Percentiles rank a stretch among this genome's conserved stretches.
These are phyloP conservation scores for Pestalotiopsis sp. DNA, from an alignment of 2,329 filamentous ascomycete species.

Conservation along the genomic window DNA sequence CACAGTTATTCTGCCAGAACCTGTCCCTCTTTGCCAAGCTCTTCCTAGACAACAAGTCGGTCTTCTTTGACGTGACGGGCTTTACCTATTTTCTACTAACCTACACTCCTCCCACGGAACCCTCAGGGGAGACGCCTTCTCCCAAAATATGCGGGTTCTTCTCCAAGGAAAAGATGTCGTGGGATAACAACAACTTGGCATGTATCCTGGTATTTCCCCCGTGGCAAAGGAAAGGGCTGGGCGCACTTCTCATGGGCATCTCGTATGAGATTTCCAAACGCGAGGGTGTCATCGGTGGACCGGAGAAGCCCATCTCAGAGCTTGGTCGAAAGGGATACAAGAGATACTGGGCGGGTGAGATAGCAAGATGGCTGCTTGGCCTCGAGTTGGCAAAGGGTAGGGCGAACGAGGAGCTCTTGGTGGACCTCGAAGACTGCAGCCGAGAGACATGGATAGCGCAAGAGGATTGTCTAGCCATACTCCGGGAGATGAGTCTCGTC, in stretches of 20 bases:
- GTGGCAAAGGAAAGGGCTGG: conserved; percentile 89
- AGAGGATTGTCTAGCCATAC: conserved; percentile 78
- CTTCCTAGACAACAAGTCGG: conserved; percentile 96
- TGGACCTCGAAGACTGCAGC: conserved; percentile 72
- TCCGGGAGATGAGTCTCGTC: conserved; percentile 79
- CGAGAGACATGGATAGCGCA: conserved; percentile 78
- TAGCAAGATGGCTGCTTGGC: conserved; percentile 68
- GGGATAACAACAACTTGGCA: conserved; percentile 97
- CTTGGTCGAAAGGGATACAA: conserved; percentile 81
- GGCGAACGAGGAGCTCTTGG: conserved; percentile 45
- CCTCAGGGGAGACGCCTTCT: neutral
- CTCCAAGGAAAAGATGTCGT: conserved; percentile 97
- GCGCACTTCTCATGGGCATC: conserved; percentile 85
- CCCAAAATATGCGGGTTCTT: conserved; percentile 89
- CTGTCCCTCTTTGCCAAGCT: conserved; percentile 95
- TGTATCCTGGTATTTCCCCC: conserved; percentile 96
- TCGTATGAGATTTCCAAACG: conserved; percentile 89
- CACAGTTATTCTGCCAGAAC: conserved; percentile 85
- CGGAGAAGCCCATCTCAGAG: conserved; percentile 90
- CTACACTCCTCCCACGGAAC: conserved; percentile 57
- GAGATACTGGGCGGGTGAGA: conserved; percentile 83
- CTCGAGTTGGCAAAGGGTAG: conserved; percentile 29
- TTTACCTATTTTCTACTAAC: conserved; percentile 96
- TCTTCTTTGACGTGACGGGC: conserved; percentile 93
- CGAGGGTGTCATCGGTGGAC: conserved; percentile 83